Evolutionary conservation across 1,284 basidiomycete genomes (phyloP), one percentile per base, ranked within the genome.

Genomic region (Peniophora sp.): DNA sequence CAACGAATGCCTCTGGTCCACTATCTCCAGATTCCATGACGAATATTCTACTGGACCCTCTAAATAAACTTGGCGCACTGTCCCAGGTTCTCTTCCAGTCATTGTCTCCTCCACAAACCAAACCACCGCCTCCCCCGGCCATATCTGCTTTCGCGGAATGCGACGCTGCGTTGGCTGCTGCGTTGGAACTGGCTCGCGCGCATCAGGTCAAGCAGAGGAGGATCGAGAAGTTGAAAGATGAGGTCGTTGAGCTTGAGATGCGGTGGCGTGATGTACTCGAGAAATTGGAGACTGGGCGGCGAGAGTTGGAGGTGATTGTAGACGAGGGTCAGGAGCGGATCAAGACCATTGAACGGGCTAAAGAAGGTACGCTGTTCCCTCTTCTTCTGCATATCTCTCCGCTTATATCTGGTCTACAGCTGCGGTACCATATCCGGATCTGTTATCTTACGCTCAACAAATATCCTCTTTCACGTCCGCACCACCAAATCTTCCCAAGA

Each of bases 381-480:
- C 36, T 19, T 8, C 34, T 20, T 44, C 47, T 22, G 20, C 32
- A 6, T 47, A 25, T 32, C 10, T 50, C 52, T 12, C 47, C 41
- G 49, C 10, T 36, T 34, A 48, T 50, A 52, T 16, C 8, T 20
- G 41, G 41, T 5, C 32, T n/a, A 12, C 52, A 90, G 87, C 79
- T 19, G 73, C 88, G 14, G 81, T 90, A 54, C 84, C 86, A 3
- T 89, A 89, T 61, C 84, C 85, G 2, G 86, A 89, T 61, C 71
- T 91, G 16, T 73, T 91, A 52, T 77, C 83, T 2, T 91, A 90
- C 62, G 88, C 88, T 2, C 85, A 89, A 60, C 86, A 82, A 56
- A 70, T 91, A 47, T 87, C 85, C 55, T 78, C 85, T 16, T 90
- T 90, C 65, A 89, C 88, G 3, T 89, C 88, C 36, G 88, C 88